Evolutionary conservation across 768 basidiomycete species (phyloP).

Genomic region (Lactarius sp.): DNA sequence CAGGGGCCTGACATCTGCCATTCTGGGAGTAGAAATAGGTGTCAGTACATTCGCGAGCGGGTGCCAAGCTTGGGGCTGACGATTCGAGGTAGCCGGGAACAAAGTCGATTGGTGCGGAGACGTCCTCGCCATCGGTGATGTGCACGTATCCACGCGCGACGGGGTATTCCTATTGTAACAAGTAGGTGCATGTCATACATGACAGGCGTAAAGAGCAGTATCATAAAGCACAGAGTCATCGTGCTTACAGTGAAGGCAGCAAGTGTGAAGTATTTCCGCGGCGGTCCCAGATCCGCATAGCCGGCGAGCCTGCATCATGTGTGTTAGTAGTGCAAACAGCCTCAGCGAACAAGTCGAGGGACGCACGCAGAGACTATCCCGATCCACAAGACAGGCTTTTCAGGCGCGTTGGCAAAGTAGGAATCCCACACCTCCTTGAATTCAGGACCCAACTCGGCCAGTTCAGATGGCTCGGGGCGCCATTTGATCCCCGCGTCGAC

Average conservation of each 20-base stretch:
- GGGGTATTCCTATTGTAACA: conserved; percentile 21
- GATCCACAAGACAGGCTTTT: conserved; percentile 27
- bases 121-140: conserved; percentile 26
- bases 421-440: conserved; percentile 29
- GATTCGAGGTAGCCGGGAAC: conserved; percentile 27
- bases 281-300: not conserved
- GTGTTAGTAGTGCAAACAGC: not conserved
- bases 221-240: not conserved
- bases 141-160: conserved; percentile 28
- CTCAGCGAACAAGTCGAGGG: not conserved
- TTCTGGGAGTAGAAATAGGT: conserved; percentile 15
- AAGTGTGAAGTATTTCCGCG: conserved; percentile 27
- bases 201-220: not conserved
- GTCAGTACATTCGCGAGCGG: not conserved
- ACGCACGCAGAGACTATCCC: conserved; percentile 23
- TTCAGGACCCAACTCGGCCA: conserved; percentile 27
- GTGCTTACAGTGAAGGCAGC: conserved; percentile 10
- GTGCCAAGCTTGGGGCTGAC: conserved; percentile 7
- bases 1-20: conserved; percentile 38
- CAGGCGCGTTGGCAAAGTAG: conserved; percentile 26
- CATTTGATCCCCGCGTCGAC: conserved; percentile 29
- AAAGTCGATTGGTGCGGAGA: conserved; percentile 27
- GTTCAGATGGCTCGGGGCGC: conserved; percentile 27
- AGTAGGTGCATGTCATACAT: not conserved
- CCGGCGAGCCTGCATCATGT: not conserved